Evolutionary conservation across 768 basidiomycete genomes (phyloP).

Genomic region (Cystofilobasidium ferigula): DNA sequence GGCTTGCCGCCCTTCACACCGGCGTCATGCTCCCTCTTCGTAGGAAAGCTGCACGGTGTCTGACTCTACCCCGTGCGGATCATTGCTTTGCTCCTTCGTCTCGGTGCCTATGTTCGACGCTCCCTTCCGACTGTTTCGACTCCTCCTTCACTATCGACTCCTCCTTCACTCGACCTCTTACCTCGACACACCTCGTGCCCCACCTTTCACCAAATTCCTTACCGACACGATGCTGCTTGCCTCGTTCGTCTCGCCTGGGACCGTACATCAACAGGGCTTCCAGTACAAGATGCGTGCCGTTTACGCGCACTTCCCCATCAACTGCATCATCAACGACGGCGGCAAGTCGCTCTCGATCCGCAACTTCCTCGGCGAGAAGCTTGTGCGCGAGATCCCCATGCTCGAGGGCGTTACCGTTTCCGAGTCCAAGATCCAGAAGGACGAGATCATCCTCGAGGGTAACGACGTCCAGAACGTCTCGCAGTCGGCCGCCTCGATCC

Average conservation of each 20-base stretch:
- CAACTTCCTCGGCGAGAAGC: slow-evolving; percentile 66
- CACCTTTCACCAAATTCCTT: too few species aligned
- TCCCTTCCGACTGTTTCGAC: too few species aligned
- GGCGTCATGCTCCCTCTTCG: neutral
- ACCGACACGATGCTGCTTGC: neutral
- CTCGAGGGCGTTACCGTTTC: slow-evolving; percentile 68
- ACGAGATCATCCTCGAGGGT: slow-evolving; percentile 83
- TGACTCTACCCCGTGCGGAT: neutral
- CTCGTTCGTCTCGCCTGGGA: neutral
- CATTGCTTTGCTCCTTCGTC: neutral
- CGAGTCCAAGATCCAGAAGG: slow-evolving; percentile 86
- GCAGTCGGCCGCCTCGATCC: slow-evolving; percentile 95
- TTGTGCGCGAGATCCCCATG: slow-evolving; percentile 86
- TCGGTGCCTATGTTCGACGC: too few species aligned
- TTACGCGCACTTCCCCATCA: slow-evolving; percentile 99
- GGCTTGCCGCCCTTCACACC: neutral
- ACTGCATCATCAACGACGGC: slow-evolving; percentile 77
- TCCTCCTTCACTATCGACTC: too few species aligned
- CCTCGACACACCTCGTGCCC: too few species aligned
- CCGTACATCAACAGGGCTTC: slow-evolving; percentile 61
- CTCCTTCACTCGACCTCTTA: too few species aligned
- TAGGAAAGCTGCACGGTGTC: neutral
- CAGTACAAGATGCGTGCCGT: slow-evolving; percentile 99
- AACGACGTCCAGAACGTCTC: slow-evolving; percentile 96
- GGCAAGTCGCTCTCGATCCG: slow-evolving; percentile 73